These are phyloP conservation scores for Trypanosoma cruzi DNA, from an alignment of 208 protist genomes.

Conservation along the genomic window DNA sequence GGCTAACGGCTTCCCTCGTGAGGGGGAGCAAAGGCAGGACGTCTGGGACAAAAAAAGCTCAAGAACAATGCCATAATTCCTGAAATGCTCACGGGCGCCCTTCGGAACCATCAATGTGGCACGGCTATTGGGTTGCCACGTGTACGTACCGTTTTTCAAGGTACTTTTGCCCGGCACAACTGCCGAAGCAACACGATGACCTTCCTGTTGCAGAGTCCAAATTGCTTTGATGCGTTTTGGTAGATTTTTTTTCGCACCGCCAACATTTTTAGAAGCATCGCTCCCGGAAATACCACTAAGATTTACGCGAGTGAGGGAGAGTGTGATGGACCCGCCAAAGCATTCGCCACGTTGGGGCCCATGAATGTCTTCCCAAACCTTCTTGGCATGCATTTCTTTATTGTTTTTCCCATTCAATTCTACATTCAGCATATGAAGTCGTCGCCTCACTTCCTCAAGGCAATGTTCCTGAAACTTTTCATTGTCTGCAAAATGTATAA, in stretches of 20 bases:
- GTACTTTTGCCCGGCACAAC: background rate
- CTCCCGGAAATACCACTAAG: background rate
- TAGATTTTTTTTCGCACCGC: background rate
- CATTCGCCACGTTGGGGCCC: slow-evolving; percentile 11
- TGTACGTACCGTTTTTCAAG: slow-evolving; percentile 4
- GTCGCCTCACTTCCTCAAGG: slow-evolving; percentile 17
- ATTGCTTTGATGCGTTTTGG: slow-evolving; percentile 7
- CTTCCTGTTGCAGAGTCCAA: slow-evolving; percentile 6
- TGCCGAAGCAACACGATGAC: background rate
- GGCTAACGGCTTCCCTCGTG: background rate
- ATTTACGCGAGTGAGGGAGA: slow-evolving; percentile 1
- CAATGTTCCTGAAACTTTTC: slow-evolving; percentile 7
- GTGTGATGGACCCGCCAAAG: slow-evolving; percentile 13
- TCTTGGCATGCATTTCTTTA: slow-evolving; percentile 7
- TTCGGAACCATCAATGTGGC: slow-evolving; percentile 8
- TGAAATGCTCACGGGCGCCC: slow-evolving; percentile 1
- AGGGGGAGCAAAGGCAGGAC: slow-evolving; percentile 11
- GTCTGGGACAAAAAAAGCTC: background rate
- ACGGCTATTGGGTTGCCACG: background rate
- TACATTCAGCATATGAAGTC: slow-evolving; percentile 11
- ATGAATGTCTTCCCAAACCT: slow-evolving; percentile 21
- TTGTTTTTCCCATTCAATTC: slow-evolving; percentile 6
- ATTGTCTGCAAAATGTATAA: slow-evolving; percentile 3
- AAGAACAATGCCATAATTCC: slow-evolving; percentile 7
- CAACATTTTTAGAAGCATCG: background rate